These are phyloP conservation scores for Hypoxylon cercidicola DNA, from an alignment of 495 filamentous ascomycete genomes.

Conservation along the genomic window DNA sequence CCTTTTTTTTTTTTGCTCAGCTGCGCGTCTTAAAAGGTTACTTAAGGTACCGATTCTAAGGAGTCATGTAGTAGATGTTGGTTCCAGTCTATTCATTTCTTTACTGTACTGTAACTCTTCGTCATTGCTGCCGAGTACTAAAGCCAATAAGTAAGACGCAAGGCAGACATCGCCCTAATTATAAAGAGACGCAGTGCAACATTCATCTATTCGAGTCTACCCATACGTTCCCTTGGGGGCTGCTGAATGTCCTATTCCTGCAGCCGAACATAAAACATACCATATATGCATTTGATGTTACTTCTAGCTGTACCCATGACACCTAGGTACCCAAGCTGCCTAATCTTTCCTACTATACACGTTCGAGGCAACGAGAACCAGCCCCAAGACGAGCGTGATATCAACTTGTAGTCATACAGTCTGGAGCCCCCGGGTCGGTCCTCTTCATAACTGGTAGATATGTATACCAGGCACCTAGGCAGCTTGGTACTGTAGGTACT, in stretches of 20 bases:
- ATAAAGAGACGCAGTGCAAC: slow-evolving; percentile 3
- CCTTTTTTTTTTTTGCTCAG: slow-evolving; percentile 7
- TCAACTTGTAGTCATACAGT: too few species aligned
- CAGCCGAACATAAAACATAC: too few species aligned
- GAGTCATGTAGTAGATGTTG: slow-evolving; percentile 21
- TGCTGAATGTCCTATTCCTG: neutral
- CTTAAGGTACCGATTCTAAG: slow-evolving; percentile 22
- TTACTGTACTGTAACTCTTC: neutral
- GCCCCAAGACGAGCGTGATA: too few species aligned
- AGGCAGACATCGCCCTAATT: slow-evolving; percentile 5
- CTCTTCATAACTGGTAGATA: too few species aligned
- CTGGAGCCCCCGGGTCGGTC: too few species aligned
- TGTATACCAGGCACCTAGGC: too few species aligned
- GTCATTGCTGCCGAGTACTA: slow-evolving; percentile 9
- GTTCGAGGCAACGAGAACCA: neutral
- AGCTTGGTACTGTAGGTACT: too few species aligned
- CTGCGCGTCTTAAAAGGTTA: slow-evolving; percentile 24
- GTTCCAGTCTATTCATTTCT: slow-evolving; percentile 1
- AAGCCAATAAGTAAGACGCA: neutral
- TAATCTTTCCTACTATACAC: neutral
- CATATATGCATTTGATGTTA: too few species aligned
- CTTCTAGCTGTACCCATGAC: too few species aligned
- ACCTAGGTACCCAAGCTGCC: neutral
- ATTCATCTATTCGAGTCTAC: slow-evolving; percentile 15
- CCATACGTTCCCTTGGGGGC: slow-evolving; percentile 12